Evolutionary conservation across 163 green algal genomes (phyloP), one percentile per base, ranked within the genome.

Genomic region (Prototheca cutis): DNA sequence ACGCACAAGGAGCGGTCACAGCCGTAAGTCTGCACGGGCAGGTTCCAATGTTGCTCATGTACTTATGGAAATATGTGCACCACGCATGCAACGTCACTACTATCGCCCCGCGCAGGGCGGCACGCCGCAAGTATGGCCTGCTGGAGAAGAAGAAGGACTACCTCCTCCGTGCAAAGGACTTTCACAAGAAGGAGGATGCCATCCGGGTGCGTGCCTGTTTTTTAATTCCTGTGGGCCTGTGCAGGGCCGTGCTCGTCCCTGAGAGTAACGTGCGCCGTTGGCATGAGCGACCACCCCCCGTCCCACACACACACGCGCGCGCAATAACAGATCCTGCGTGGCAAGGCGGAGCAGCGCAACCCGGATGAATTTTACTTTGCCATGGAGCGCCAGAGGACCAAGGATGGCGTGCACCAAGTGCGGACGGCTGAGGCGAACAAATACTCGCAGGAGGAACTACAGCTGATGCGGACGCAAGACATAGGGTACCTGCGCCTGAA

Each of bases 121-220:
- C 80, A 5, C 77, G 91, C 2, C 68, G 77, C 5, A 84, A 86
- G 53, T 86, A 81, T 72, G 92, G 92, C 3, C 63, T 98, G 49
- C 78, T 98, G 3, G 92, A 98, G 63, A 98, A 98, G 77, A 86
- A 97, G 49, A 97, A 96, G 67, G 92, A 98, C 69, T 98, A 98
- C 63, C 55, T 89, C 36, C 67, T 89, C 53, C 88, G 92, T 51
- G 92, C 92, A 3, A 70, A 76, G 15, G 87, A 98, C 62, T 97
- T 90, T 57, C 90, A 98, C 66, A 82, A 81, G 53, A 98, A 98
- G 73, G 83, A 97, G 58, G 74, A 86, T 21, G 72, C 80, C 10
- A 77, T 97, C 61, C 84, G 87, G 80, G 84, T 89, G 36, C 5
- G 70, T 23, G 1, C 8, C 8, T 39, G 19, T n/a, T n/a, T n/a